These are phyloP conservation scores for Tetracladium setigerum DNA, from an alignment of 495 filamentous ascomycete genomes.

Conservation along the genomic window DNA sequence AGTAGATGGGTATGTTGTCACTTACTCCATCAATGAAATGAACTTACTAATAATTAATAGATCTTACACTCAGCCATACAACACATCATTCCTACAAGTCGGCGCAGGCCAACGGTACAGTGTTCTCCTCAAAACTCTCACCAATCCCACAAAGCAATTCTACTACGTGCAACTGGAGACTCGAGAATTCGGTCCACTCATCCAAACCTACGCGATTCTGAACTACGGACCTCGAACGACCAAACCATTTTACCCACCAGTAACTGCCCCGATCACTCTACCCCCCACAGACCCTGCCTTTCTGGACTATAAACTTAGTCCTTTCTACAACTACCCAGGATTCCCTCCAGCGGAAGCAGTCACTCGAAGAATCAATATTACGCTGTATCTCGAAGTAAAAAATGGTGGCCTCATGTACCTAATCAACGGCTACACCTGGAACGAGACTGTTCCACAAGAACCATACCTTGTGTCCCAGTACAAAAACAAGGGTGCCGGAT, in stretches of 20 bases:
- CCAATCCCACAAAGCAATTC: conserved; percentile 28
- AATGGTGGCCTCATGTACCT: conserved; percentile 30
- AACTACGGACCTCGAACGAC: conserved; percentile 30
- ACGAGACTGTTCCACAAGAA: conserved; percentile 28
- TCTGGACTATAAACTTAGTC: conserved; percentile 47
- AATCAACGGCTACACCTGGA: conserved; percentile 43
- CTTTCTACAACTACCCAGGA: conserved; percentile 19
- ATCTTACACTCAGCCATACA: conserved; percentile 41
- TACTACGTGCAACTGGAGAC: conserved; percentile 50
- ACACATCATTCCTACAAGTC: conserved; percentile 43
- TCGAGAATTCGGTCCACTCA: conserved; percentile 33
- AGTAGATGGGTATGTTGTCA: conserved; percentile 39
- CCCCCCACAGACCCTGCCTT: conserved; percentile 34
- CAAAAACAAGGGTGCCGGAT: conserved; percentile 28
- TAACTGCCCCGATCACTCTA: conserved; percentile 26
- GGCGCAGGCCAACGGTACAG: conserved; percentile 49
- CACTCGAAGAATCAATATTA: conserved; percentile 42
- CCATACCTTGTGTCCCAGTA: conserved; percentile 54
- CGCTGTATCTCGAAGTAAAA: conserved; percentile 34
- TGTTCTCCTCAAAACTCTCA: conserved; percentile 40
- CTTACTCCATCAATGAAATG: background rate
- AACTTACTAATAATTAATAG: conserved; percentile 8
- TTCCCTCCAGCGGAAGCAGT: conserved; percentile 46
- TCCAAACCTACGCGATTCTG: conserved; percentile 44
- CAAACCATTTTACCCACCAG: conserved; percentile 23